These are phyloP conservation scores for Prunus mira DNA, from an alignment of 306 rosid genomes.

Conservation along the genomic window DNA sequence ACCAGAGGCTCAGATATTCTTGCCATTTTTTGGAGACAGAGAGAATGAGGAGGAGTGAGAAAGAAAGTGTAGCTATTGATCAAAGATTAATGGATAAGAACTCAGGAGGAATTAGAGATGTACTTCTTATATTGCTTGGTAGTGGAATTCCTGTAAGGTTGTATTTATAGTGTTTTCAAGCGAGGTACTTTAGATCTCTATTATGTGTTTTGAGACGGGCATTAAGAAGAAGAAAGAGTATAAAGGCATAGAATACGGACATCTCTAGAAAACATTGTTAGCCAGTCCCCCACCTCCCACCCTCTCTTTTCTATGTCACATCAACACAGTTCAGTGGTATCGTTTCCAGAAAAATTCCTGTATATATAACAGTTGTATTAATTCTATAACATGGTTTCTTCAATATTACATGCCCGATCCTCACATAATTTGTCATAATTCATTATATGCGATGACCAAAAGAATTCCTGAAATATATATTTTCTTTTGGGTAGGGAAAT, in stretches of 20 bases:
- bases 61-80: neutral
- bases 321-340: slow-evolving; percentile 7
- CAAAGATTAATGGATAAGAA: neutral
- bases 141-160: neutral
- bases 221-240: neutral
- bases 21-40: slow-evolving; percentile 34
- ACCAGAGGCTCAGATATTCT: slow-evolving; percentile 51
- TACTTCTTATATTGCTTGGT: neutral
- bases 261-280: neutral
- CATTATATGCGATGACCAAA: too few relatives aligned
- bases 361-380: neutral
- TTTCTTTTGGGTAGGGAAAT: too few relatives aligned
- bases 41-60: neutral
- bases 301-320: slow-evolving; percentile 4
- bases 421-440: too few relatives aligned
- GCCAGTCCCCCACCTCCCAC: slow-evolving; percentile 12
- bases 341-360: neutral
- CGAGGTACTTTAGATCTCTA: slow-evolving; percentile 6
- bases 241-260: neutral
- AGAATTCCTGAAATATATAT: too few relatives aligned
- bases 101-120: neutral
- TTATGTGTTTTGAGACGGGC: neutral
- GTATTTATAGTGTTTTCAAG: slow-evolving; percentile 10
- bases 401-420: too few relatives aligned
- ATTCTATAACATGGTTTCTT: neutral